Evolutionary conservation across 2,329 filamentous ascomycete species (phyloP).

Genomic region (Onygenales sp.): DNA sequence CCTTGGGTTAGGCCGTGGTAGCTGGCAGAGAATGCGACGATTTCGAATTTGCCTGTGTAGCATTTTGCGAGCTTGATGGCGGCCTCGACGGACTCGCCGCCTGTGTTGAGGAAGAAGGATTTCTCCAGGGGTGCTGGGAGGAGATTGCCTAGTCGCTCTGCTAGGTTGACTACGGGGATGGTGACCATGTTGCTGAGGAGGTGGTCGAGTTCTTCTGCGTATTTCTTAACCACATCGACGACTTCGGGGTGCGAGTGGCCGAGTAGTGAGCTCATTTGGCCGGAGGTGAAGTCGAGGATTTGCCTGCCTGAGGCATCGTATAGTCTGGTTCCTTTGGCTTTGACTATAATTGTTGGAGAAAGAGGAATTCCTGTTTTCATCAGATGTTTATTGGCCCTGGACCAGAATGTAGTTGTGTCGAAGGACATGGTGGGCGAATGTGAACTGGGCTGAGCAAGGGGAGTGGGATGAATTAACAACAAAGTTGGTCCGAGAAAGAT

Average conservation of each 20-base stretch:
- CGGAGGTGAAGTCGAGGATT: slow-evolving; percentile 52
- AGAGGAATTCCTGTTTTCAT: slow-evolving; percentile 33
- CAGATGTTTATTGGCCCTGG: slow-evolving; percentile 31
- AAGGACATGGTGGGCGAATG: neutral
- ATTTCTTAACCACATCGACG: slow-evolving; percentile 41
- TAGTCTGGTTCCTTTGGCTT: slow-evolving; percentile 37
- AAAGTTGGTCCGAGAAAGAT: neutral
- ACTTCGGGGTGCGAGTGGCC: slow-evolving; percentile 52
- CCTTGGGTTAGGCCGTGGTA: slow-evolving; percentile 54
- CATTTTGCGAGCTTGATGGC: slow-evolving; percentile 56
- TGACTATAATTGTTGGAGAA: slow-evolving; percentile 30
- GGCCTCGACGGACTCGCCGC: slow-evolving; percentile 50
- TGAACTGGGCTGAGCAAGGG: too few relatives aligned
- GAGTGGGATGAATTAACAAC: too few relatives aligned
- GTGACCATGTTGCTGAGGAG: slow-evolving; percentile 51
- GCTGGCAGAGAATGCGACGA: slow-evolving; percentile 50
- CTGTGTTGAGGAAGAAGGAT: slow-evolving; percentile 50
- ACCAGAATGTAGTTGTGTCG: slow-evolving; percentile 20
- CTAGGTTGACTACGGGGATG: slow-evolving; percentile 48
- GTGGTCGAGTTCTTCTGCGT: slow-evolving; percentile 47
- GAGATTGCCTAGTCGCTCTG: slow-evolving; percentile 39
- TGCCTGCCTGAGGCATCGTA: slow-evolving; percentile 35
- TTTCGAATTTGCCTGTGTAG: slow-evolving; percentile 56
- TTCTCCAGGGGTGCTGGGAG: slow-evolving; percentile 43
- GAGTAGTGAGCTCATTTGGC: slow-evolving; percentile 51